Evolutionary conservation across 1,284 basidiomycete species (phyloP).

Genomic region (Ceratobasidium theobromae): DNA sequence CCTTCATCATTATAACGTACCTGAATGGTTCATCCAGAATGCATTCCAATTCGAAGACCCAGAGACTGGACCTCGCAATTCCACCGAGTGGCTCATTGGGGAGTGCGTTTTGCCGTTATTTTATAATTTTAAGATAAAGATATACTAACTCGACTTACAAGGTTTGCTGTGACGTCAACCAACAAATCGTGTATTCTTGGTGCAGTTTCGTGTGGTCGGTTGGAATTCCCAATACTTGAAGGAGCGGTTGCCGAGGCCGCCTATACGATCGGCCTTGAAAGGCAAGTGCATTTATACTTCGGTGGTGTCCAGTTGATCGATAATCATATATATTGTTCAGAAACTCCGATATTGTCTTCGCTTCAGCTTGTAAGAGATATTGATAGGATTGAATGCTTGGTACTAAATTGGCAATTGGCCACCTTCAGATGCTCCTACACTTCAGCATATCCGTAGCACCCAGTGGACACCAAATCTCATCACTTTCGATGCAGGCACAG

Average conservation of each 20-base stretch:
- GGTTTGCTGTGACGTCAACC: constrained; percentile 42
- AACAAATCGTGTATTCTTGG: constrained; percentile 38
- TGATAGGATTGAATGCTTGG: neutral
- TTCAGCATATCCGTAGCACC: constrained; percentile 45
- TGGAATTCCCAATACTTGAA: constrained; percentile 45
- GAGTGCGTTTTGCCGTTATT: constrained; percentile 11
- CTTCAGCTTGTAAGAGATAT: constrained; percentile 42
- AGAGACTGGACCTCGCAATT: constrained; percentile 47
- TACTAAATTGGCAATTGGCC: too few relatives aligned
- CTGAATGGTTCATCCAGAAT: constrained; percentile 42
- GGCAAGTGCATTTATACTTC: constrained; percentile 29
- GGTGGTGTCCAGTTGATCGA: neutral
- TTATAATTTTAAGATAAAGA: too few relatives aligned
- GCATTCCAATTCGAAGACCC: constrained; percentile 47
- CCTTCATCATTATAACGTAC: constrained; percentile 44
- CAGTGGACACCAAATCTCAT: constrained; percentile 51
- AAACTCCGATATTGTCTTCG: constrained; percentile 48
- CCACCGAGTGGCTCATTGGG: constrained; percentile 41
- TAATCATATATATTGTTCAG: neutral
- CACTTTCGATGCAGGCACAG: constrained; percentile 45
- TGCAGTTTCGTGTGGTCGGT: constrained; percentile 41
- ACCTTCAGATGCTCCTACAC: constrained; percentile 38
- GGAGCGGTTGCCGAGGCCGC: constrained; percentile 47
- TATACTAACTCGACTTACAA: neutral
- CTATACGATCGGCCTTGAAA: constrained; percentile 47